These are phyloP conservation scores for Metschnikowia anglica DNA, from an alignment of 805 yeast genomes.

Conservation along the genomic window DNA sequence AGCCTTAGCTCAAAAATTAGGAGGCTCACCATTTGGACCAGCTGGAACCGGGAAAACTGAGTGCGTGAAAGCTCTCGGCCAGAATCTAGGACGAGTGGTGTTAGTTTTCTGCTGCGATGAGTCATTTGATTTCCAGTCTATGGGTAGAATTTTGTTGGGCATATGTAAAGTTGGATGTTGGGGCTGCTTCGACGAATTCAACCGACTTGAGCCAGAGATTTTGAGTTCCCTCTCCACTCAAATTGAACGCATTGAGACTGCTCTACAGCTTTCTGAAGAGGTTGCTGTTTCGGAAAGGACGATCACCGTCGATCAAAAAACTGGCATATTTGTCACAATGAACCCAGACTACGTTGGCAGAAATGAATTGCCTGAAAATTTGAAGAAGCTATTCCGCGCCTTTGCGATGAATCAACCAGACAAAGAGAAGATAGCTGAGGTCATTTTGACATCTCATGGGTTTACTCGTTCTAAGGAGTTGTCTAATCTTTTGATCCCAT, in stretches of 20 bases:
- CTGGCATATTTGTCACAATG: slow-evolving; percentile 86
- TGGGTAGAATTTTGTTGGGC: slow-evolving; percentile 76
- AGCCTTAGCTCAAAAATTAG: slow-evolving; percentile 68
- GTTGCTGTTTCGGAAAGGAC: slow-evolving; percentile 45
- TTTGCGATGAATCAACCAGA: slow-evolving; percentile 78
- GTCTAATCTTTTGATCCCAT: slow-evolving; percentile 50
- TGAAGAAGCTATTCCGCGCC: slow-evolving; percentile 73
- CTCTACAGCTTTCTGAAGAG: slow-evolving; percentile 33
- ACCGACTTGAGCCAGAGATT: slow-evolving; percentile 67
- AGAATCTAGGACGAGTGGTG: slow-evolving; percentile 75
- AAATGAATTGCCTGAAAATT: slow-evolving; percentile 77
- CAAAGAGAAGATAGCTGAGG: slow-evolving; percentile 62
- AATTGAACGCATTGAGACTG: slow-evolving; percentile 66
- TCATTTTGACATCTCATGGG: slow-evolving; percentile 71
- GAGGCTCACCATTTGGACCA: slow-evolving; percentile 94
- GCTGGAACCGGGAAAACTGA: slow-evolving; percentile 99
- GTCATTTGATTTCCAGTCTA: slow-evolving; percentile 74
- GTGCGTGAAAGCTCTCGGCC: slow-evolving; percentile 79
- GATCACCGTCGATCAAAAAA: slow-evolving; percentile 41
- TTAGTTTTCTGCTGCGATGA: slow-evolving; percentile 92
- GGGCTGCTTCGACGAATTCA: slow-evolving; percentile 97
- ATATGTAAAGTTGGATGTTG: slow-evolving; percentile 82
- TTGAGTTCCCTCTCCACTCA: slow-evolving; percentile 85
- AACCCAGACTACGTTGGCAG: slow-evolving; percentile 89
- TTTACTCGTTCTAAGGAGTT: slow-evolving; percentile 48